Percentiles rank a stretch among this genome's conserved stretches.
These are phyloP conservation scores for Cenchrus americanus DNA, from an alignment of 176 grass and related monocot species.

Conservation along the genomic window DNA sequence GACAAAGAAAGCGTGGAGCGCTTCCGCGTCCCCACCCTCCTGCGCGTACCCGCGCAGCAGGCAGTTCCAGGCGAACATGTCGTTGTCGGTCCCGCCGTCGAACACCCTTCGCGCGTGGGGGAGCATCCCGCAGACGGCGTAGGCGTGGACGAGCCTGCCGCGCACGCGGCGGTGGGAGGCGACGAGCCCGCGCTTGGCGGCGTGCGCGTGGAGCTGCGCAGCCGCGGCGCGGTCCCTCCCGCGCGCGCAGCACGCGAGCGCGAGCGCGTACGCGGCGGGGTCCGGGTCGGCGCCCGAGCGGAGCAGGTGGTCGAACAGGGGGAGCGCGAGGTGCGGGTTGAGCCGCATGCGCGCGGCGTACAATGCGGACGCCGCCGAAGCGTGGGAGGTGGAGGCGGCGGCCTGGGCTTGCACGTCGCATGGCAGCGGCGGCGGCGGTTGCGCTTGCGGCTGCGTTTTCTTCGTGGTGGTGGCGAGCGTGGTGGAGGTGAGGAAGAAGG, in stretches of 20 bases:
- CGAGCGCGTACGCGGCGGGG: conserved; percentile 50
- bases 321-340: conserved; percentile 49
- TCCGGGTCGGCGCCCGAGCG: conserved; percentile 53
- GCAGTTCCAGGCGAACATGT: conserved; percentile 62
- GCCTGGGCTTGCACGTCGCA: conserved; percentile 14
- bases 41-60: conserved; percentile 59
- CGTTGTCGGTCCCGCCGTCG: conserved; percentile 46
- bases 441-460: conserved; percentile 29
- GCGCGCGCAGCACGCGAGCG: conserved; percentile 56
- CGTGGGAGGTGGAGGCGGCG: background rate
- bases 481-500: conserved; percentile 54
- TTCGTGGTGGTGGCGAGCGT: conserved; percentile 43
- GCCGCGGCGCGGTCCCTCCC: conserved; percentile 4
- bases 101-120: conserved; percentile 60
- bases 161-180: conserved; percentile 46
- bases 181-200: conserved; percentile 38
- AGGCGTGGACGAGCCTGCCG: conserved; percentile 53
- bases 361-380: conserved; percentile 20
- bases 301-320: conserved; percentile 53
- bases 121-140: conserved; percentile 47
- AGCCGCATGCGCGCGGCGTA: conserved; percentile 47
- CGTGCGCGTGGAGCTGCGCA: conserved; percentile 57
- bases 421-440: background rate
- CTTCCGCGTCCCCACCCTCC: conserved; percentile 23
- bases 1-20: conserved; percentile 50